These are phyloP conservation scores for Colletotrichum camelliae DNA, from an alignment of 2,329 filamentous ascomycete genomes.

Conservation along the genomic window DNA sequence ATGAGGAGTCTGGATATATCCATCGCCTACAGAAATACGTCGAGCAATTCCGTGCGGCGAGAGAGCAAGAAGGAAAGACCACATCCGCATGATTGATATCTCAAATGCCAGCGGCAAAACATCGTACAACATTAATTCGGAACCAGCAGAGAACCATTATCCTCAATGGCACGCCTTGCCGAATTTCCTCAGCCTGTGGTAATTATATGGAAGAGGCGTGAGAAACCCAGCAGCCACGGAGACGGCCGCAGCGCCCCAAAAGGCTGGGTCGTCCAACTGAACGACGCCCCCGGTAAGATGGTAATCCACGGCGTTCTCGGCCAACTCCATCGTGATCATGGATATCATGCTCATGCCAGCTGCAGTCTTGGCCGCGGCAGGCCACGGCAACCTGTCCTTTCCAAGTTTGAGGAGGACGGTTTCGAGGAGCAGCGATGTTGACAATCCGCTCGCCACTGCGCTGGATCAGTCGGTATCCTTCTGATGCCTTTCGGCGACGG, in stretches of 20 bases:
- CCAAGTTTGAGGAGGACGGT: constrained; percentile 55
- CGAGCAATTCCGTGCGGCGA: background rate
- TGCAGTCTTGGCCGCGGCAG: constrained; percentile 52
- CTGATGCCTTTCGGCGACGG: background rate
- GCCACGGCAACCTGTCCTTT: constrained; percentile 52
- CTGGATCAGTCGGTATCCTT: background rate
- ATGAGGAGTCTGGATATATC: background rate
- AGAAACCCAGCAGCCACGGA: constrained; percentile 50
- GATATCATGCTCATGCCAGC: constrained; percentile 65
- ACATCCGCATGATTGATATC: background rate
- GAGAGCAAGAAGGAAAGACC: background rate
- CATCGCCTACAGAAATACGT: background rate
- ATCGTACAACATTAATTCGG: background rate
- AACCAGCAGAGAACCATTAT: background rate
- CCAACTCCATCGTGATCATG: constrained; percentile 63
- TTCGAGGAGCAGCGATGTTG: constrained; percentile 57
- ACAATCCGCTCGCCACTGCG: constrained; percentile 56
- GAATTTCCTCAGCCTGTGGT: constrained; percentile 50
- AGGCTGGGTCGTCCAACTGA: constrained; percentile 48
- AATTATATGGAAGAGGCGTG: constrained; percentile 60
- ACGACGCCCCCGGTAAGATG: constrained; percentile 58
- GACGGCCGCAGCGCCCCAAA: constrained; percentile 56
- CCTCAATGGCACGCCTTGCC: constrained; percentile 49
- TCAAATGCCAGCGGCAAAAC: background rate
- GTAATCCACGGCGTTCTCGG: constrained; percentile 61